phyloP scores from a whole-genome alignment of 2,329 filamentous ascomycete species.

The Alternaria ventricosa region DNA sequence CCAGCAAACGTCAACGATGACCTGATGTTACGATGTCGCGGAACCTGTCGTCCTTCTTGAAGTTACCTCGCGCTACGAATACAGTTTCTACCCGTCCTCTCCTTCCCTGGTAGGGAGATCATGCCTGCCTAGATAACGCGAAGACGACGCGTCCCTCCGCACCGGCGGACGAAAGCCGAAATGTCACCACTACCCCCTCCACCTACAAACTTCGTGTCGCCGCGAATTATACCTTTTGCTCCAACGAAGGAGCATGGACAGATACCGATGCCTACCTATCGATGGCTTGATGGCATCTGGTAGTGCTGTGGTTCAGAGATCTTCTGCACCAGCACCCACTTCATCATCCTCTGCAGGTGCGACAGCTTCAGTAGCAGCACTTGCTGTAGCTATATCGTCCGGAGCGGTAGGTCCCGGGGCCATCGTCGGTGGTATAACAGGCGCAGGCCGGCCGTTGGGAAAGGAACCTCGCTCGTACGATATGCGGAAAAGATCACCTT shows the following conservation, averaged over 20 bases:
- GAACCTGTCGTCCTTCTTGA: accelerated
- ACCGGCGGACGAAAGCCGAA: not conserved
- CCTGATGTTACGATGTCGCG: not conserved
- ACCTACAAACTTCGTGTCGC: not conserved
- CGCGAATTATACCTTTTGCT: too few species aligned
- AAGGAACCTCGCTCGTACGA: not conserved
- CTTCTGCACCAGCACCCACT: not conserved
- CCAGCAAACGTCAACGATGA: not conserved
- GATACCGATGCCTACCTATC: not conserved
- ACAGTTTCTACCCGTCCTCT: too few species aligned
- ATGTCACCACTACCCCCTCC: not conserved
- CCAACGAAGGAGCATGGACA: too few species aligned
- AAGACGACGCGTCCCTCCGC: not conserved
- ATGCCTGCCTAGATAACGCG: not conserved
- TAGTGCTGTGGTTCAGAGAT: too few species aligned
- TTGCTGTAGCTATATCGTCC: not conserved
- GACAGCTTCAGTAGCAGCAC: not conserved
- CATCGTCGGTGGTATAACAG: not conserved
- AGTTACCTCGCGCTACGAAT: too few species aligned
- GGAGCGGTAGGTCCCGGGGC: too few species aligned
- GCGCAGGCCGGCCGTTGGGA: not conserved
- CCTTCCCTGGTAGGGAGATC: too few species aligned
- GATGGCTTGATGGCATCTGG: not conserved
- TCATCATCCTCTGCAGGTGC: not conserved
- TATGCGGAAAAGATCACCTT: not conserved